Percentiles rank a stretch among this genome's conserved stretches.
phyloP scores from a whole-genome alignment of 495 filamentous ascomycete species.

The Trichocladium uniseriatum region DNA sequence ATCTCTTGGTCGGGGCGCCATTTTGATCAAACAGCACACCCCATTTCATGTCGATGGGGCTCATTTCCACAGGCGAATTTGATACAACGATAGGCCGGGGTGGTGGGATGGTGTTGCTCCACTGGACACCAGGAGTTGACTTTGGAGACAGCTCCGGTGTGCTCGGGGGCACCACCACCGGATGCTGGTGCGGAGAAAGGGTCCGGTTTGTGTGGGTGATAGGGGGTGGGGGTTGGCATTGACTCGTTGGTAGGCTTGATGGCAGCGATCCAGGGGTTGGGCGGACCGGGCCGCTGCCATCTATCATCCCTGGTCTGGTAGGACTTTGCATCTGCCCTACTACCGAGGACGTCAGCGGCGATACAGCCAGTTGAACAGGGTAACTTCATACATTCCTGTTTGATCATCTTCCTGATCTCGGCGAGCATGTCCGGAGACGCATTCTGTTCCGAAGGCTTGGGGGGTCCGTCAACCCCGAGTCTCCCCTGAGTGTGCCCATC shows the following conservation, averaged over 20 bases:
- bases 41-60: conserved; percentile 51
- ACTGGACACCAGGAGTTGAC: conserved; percentile 1
- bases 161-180: background rate
- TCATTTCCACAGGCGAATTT: conserved; percentile 12
- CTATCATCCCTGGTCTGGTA: background rate
- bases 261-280: background rate
- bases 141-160: background rate
- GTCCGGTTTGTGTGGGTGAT: background rate
- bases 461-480: background rate
- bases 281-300: background rate
- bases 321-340: conserved; percentile 12
- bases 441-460: background rate
- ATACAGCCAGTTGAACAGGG: background rate
- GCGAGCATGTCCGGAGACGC: conserved; percentile 1
- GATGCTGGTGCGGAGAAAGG: background rate
- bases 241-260: background rate
- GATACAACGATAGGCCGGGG: background rate
- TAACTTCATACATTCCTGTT: conserved; percentile 8
- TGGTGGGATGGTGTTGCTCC: background rate
- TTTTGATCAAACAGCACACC: conserved; percentile 62
- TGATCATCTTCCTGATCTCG: conserved; percentile 22
- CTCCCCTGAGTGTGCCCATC: background rate
- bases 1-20: conserved; percentile 55
- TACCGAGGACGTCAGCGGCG: conserved; percentile 6
- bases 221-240: background rate